Conservation (phyloP, 495 filamentous ascomycete species). For the Penicillium soppii region DNA sequence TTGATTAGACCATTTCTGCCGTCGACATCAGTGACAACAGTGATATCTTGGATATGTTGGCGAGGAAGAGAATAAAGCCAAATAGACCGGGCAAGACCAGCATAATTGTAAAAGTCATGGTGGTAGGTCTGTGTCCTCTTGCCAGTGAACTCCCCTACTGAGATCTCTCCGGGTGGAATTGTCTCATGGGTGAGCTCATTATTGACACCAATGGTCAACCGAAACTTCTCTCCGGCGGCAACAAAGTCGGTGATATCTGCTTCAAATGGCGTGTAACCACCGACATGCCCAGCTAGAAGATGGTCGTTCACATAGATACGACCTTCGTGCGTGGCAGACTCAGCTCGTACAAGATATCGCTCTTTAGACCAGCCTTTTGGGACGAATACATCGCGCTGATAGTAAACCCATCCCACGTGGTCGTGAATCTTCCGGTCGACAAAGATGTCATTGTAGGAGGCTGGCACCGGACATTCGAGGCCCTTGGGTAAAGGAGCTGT, state of each 20-base stretch:
- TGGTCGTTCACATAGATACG: constrained; percentile 4
- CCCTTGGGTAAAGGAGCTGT: constrained; percentile 3
- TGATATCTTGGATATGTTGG: constrained; percentile 2
- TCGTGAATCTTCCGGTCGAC: background rate
- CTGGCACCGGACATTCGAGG: constrained; percentile 4
- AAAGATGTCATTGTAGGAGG: constrained; percentile 6
- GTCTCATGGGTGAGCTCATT: constrained; percentile 6
- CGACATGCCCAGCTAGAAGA: constrained; percentile 4
- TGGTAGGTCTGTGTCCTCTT: constrained; percentile 2
- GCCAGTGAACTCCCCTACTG: background rate
- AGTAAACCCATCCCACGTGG: constrained; percentile 7
- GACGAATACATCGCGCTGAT: constrained; percentile 3
- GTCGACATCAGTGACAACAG: constrained; percentile 1
- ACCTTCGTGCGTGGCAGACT: constrained; percentile 1
- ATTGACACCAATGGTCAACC: constrained; percentile 6
- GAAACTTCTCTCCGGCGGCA: constrained; percentile 2
- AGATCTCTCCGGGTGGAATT: constrained; percentile 1
- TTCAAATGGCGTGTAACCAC: constrained; percentile 5
- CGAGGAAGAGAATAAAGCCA: constrained; percentile 3
- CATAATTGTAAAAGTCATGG: constrained; percentile 8
- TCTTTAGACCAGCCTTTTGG: constrained; percentile 7
- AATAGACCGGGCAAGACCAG: constrained; percentile 3
- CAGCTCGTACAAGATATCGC: constrained; percentile 3
- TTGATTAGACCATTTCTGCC: constrained; percentile 1
- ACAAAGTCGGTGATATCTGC: background rate